Percentiles rank a stretch among this genome's conserved stretches.
phyloP scores from a whole-genome alignment of 2,329 filamentous ascomycete species.

The Pyrenochaeta sp. region DNA sequence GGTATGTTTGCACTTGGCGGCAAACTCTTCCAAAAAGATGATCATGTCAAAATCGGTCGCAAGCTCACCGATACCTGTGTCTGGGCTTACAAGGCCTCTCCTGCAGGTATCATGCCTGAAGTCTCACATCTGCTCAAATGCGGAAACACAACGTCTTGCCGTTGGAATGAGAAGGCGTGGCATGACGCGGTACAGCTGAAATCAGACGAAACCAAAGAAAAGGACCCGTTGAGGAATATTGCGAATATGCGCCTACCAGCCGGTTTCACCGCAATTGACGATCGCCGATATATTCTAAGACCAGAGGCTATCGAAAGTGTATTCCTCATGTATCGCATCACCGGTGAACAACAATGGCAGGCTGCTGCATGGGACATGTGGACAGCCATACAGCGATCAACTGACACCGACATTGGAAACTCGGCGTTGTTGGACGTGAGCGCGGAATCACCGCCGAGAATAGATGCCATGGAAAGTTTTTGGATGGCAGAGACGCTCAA shows the following conservation, averaged over 20 bases:
- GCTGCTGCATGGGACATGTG: slow-evolving; percentile 62
- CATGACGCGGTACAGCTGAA: slow-evolving; percentile 48
- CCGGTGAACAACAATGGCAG: slow-evolving; percentile 59
- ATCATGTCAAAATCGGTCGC: slow-evolving; percentile 64
- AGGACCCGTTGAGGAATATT: slow-evolving; percentile 46
- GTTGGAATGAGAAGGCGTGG: slow-evolving; percentile 64
- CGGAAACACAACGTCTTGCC: slow-evolving; percentile 51
- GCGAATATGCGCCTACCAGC: slow-evolving; percentile 51
- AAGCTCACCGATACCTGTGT: slow-evolving; percentile 69
- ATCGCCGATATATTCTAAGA: slow-evolving; percentile 58
- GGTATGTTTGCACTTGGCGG: slow-evolving; percentile 70
- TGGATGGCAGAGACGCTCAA: slow-evolving; percentile 62
- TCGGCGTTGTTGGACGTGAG: slow-evolving; percentile 56
- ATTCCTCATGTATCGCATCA: slow-evolving; percentile 68
- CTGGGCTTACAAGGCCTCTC: slow-evolving; percentile 68
- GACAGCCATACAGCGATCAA: slow-evolving; percentile 53
- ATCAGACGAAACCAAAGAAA: slow-evolving; percentile 32
- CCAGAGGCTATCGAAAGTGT: slow-evolving; percentile 70
- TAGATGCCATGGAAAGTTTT: slow-evolving; percentile 60
- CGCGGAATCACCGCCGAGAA: slow-evolving; percentile 45
- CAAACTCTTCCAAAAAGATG: slow-evolving; percentile 63
- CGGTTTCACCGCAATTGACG: slow-evolving; percentile 55
- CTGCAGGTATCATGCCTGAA: slow-evolving; percentile 70
- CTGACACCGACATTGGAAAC: slow-evolving; percentile 56
- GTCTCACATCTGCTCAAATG: slow-evolving; percentile 64